Conservation (phyloP, 2,329 filamentous ascomycete species). For the Xenosphaeropsis pyriputrescens region DNA sequence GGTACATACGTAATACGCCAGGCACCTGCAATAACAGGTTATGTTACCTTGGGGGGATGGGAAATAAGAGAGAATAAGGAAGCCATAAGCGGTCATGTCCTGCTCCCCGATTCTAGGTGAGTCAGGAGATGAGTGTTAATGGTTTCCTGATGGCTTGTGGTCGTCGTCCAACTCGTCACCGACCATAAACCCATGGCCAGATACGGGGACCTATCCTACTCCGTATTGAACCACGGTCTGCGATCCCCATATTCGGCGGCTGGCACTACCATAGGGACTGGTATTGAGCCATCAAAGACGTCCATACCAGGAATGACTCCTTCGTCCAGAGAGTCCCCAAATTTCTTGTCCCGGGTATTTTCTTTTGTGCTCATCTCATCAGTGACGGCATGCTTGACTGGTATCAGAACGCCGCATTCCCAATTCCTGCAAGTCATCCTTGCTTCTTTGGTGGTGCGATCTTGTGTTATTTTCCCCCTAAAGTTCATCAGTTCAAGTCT, state of each 20-base stretch:
- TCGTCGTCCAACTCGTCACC: too few species aligned
- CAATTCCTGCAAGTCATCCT: constrained; percentile 84
- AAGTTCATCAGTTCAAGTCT: constrained; percentile 1
- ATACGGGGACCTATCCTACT: too few species aligned
- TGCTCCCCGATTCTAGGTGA: too few species aligned
- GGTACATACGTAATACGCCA: too few species aligned
- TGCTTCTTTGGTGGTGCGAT: constrained; percentile 47
- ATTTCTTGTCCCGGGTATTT: constrained; percentile 1
- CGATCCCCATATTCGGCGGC: constrained; percentile 22
- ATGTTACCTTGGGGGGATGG: too few species aligned
- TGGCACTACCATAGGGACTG: constrained; percentile 50
- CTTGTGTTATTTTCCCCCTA: constrained; percentile 66
- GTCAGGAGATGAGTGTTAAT: too few species aligned
- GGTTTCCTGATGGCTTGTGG: too few species aligned
- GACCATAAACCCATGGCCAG: too few species aligned
- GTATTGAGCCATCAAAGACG: constrained; percentile 37
- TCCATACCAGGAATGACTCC: constrained; percentile 18
- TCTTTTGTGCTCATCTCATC: background rate
- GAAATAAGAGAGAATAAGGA: too few species aligned
- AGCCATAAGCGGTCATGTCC: too few species aligned
- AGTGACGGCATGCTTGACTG: constrained; percentile 22
- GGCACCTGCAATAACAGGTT: too few species aligned
- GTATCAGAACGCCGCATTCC: constrained; percentile 83
- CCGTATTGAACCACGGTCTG: constrained; percentile 13
- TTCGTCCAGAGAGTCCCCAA: constrained; percentile 6